Conservation (phyloP, 805 yeast genomes). For the Sugiyamaella qingdaonensis region DNA sequence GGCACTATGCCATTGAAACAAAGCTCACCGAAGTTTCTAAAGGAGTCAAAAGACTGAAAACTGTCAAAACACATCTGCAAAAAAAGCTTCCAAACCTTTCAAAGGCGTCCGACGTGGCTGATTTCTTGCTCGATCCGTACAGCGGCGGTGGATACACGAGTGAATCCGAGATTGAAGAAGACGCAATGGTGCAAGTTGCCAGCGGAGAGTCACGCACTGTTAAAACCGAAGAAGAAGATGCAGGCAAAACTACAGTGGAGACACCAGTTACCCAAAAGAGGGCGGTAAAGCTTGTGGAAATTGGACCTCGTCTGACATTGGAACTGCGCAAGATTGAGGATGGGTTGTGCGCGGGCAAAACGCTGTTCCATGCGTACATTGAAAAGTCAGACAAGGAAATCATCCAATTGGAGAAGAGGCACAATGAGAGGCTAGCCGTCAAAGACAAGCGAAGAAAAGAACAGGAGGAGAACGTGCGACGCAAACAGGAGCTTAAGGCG, state of each 20-base stretch:
- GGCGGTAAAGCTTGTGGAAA: conserved; percentile 87
- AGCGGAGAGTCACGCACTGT: background rate
- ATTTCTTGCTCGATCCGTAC: conserved; percentile 76
- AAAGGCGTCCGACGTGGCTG: conserved; percentile 70
- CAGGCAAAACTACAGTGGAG: background rate
- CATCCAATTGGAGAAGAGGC: conserved; percentile 53
- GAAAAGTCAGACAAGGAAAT: conserved; percentile 61
- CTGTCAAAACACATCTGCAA: conserved; percentile 54
- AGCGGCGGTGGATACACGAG: conserved; percentile 70
- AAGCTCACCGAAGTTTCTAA: conserved; percentile 67
- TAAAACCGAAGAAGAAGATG: conserved; percentile 4
- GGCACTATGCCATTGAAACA: conserved; percentile 88
- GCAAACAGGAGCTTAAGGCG: conserved; percentile 64
- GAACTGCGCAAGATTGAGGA: conserved; percentile 84
- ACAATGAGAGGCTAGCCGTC: conserved; percentile 54
- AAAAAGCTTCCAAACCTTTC: conserved; percentile 68
- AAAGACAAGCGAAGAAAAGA: conserved; percentile 69
- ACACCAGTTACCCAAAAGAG: conserved; percentile 47
- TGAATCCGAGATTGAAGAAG: conserved; percentile 80
- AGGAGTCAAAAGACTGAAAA: conserved; percentile 66
- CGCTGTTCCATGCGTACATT: conserved; percentile 72
- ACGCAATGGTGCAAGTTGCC: conserved; percentile 23
- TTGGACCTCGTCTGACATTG: conserved; percentile 85
- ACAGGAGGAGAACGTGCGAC: conserved; percentile 74
- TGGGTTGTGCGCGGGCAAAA: conserved; percentile 84